Base-by-base conservation (phyloP, 768 basidiomycete species). In the Polyporus arcularius region DNA sequence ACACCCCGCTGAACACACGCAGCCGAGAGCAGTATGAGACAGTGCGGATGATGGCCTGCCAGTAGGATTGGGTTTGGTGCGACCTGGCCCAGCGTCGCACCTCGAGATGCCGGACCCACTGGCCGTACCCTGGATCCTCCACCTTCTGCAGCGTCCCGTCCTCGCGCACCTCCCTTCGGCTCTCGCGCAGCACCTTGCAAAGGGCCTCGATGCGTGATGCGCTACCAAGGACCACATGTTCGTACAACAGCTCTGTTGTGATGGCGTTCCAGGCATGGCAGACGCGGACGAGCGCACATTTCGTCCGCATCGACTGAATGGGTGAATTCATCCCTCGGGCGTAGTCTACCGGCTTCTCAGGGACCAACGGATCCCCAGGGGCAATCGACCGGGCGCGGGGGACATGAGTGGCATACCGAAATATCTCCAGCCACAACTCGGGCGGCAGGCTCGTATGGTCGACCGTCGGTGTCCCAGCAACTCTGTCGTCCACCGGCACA, bases 381-480 rank as follows among this genome's bases (percentile, higher is more conserved):
- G 72, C 72, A 62, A 84, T 73, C 35, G 79, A 75, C 47, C 75
- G 73, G 46, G 79, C 71, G 8, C 71, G 72, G 61, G 80, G 78
- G 52, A 81, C 73, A 67, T 82, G 78, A 15, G 82, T 83, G 5
- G 81, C 79, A 67, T 82, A 83, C 57, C 82, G 77, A 68, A 85
- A 83, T 40, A 85, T 85, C 62, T 84, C 82, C 18, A 82, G 73
- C 80, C 81, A 82, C 41, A 85, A 66, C 60, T 85, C 82, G 16
- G 76, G 72, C 8, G 82, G 61, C 31, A 63, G 61, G 26, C 61
- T 62, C 31, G 58, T 45, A 51, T 62, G 58, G 65, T 62, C 55
- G 31, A 42, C 43, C 43, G 21, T 46, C 18, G 54, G 41, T 32
- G 18, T 52, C 35, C 35, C 11, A 45, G 26, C 11, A 43, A 53